Conservation (phyloP, 2,329 filamentous ascomycete species). For the Verticillium albo-atrum region DNA sequence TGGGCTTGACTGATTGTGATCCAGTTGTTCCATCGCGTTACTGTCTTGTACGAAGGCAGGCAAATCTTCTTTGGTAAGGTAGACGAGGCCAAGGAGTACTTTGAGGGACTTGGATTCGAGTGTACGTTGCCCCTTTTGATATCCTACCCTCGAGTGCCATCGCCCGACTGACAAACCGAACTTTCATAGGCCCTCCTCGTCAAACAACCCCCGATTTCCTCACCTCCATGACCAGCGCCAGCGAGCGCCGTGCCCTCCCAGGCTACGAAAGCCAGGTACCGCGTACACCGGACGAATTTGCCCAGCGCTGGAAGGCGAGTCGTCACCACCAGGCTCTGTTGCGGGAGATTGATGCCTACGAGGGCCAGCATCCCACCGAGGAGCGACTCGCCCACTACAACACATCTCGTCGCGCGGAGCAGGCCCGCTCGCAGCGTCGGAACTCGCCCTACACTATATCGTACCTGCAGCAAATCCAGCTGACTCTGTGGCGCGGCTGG, state of each 20-base stretch:
- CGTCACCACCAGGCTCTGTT: conserved; percentile 56
- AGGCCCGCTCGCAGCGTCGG: conserved; percentile 60
- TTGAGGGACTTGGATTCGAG: conserved; percentile 57
- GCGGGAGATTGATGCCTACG: conserved; percentile 34
- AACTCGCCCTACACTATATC: conserved; percentile 74
- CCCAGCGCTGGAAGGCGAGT: conserved; percentile 60
- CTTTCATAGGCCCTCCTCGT: conserved; percentile 24
- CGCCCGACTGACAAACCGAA: no score
- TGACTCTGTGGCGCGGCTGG: conserved; percentile 56
- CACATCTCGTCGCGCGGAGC: conserved; percentile 37
- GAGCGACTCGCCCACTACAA: background rate
- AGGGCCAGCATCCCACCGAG: conserved; percentile 9
- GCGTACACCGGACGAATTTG: conserved; percentile 65
- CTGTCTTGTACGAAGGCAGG: conserved; percentile 62
- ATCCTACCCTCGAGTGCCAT: no score
- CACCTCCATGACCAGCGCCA: conserved; percentile 62
- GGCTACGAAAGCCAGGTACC: conserved; percentile 55
- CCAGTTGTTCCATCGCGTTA: conserved; percentile 59
- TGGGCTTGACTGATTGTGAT: background rate
- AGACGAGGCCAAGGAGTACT: conserved; percentile 54
- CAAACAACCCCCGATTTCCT: conserved; percentile 68
- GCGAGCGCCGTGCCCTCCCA: conserved; percentile 54
- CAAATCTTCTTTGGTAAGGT: conserved; percentile 62
- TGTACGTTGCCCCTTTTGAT: conserved; percentile 21
- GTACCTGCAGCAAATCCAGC: conserved; percentile 65